Conservation (phyloP, 177 flowering plant genomes). For the Vitis hybrid region DNA sequence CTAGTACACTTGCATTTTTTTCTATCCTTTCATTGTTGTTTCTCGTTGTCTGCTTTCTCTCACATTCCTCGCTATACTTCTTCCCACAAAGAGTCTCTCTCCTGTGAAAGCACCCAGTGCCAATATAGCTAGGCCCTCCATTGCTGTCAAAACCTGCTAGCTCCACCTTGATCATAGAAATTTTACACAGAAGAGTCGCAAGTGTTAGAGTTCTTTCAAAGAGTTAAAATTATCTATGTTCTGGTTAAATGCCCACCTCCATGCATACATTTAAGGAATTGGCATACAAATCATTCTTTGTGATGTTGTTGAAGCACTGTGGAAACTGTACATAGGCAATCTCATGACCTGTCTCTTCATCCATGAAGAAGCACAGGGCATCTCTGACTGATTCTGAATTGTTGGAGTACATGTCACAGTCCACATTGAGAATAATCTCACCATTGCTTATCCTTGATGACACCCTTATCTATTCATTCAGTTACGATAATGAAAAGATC, state of each 20-base stretch:
- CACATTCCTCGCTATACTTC: conserved; percentile 12
- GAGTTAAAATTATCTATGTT: too few species aligned
- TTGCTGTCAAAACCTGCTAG: conserved; percentile 28
- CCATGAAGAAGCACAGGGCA: conserved; percentile 34
- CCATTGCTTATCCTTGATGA: conserved; percentile 34
- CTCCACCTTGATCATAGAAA: conserved; percentile 26
- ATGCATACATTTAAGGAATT: too few species aligned
- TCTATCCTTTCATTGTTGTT: conserved; percentile 2
- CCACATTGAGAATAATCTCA: conserved; percentile 35
- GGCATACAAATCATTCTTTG: too few species aligned
- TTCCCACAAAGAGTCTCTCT: conserved; percentile 35
- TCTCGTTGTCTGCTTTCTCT: conserved; percentile 8
- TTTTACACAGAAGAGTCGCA: neutral
- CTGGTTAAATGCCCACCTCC: too few species aligned
- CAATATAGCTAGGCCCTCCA: conserved; percentile 38
- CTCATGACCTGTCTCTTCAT: neutral
- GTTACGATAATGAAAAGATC: neutral
- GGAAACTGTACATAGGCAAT: conserved; percentile 40
- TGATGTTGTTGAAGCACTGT: conserved; percentile 11
- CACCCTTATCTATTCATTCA: conserved; percentile 24
- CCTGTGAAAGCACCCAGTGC: conserved; percentile 44
- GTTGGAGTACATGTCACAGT: conserved; percentile 40
- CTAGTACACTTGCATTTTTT: conserved; percentile 22
- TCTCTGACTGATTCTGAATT: too few species aligned
- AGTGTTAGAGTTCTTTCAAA: too few species aligned